Conservation (phyloP, 106 monocot genomes). For the Allium cepa region DNA sequence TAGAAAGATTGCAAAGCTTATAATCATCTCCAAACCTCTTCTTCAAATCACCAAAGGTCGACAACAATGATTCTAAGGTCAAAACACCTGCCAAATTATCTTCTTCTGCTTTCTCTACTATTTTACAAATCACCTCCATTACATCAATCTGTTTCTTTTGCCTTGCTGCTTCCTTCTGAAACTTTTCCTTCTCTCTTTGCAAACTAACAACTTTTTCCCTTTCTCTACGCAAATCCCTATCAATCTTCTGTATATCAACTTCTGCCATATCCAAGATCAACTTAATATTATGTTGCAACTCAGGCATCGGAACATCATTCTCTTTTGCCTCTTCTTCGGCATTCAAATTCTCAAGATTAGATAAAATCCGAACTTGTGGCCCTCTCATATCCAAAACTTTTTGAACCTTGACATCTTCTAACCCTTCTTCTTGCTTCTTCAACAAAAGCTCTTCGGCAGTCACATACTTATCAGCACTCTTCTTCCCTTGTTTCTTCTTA, state of each 20-base stretch:
- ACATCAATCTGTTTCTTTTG: conserved; percentile 70
- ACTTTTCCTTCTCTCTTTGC: conserved; percentile 68
- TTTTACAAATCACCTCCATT: conserved; percentile 53
- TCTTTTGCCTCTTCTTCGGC: conserved; percentile 69
- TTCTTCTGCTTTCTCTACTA: conserved; percentile 38
- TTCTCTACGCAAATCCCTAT: conserved; percentile 70
- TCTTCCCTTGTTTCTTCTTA: conserved; percentile 60
- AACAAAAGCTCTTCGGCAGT: conserved; percentile 78
- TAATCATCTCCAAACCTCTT: conserved; percentile 56
- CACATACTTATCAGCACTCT: conserved; percentile 43
- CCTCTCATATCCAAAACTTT: conserved; percentile 97
- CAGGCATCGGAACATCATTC: conserved; percentile 84
- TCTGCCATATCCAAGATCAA: conserved; percentile 73
- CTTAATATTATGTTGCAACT: conserved; percentile 86
- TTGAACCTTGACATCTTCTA: conserved; percentile 58
- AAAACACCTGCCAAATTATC: conserved; percentile 44
- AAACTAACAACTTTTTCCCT: conserved; percentile 74
- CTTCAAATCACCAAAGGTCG: conserved; percentile 52
- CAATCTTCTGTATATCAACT: conserved; percentile 72
- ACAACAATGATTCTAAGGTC: conserved; percentile 59
- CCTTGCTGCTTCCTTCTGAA: conserved; percentile 41
- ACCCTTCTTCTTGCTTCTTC: conserved; percentile 68
- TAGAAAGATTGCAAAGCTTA: conserved; percentile 70
- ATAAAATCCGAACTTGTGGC: conserved; percentile 69
- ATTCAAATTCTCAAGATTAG: conserved; percentile 80